phyloP scores from a whole-genome alignment of 2,329 filamentous ascomycete genomes.

The Aureobasidium vineae region DNA sequence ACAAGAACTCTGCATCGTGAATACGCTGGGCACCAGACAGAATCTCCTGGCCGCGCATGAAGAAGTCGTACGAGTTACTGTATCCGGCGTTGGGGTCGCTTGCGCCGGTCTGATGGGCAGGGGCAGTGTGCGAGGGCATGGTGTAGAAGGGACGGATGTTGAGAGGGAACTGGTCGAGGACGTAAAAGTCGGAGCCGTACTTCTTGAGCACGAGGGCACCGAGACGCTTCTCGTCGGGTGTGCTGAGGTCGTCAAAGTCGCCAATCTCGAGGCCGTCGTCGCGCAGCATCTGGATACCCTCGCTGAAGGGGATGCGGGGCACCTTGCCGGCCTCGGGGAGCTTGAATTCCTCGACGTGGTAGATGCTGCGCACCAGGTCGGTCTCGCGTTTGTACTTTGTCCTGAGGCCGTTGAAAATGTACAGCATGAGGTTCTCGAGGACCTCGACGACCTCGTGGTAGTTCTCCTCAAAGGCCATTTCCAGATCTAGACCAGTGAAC shows the following conservation, averaged over 20 bases:
- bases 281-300: constrained; percentile 73
- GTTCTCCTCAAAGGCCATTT: constrained; percentile 80
- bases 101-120: constrained; percentile 43
- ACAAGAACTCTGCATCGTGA: constrained; percentile 59
- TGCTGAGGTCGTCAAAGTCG: constrained; percentile 76
- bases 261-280: constrained; percentile 72
- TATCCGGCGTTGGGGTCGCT: constrained; percentile 53
- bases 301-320: constrained; percentile 72
- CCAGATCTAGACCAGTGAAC: constrained; percentile 85
- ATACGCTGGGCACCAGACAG: constrained; percentile 67
- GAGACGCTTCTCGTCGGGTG: constrained; percentile 82
- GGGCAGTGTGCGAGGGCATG: constrained; percentile 69
- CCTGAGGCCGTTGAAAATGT: constrained; percentile 74
- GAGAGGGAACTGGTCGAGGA: constrained; percentile 94
- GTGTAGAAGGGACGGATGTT: constrained; percentile 88
- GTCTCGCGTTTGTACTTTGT: constrained; percentile 68
- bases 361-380: constrained; percentile 67
- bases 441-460: constrained; percentile 73
- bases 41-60: constrained; percentile 69
- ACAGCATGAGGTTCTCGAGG: constrained; percentile 70
- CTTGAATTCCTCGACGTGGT: constrained; percentile 74
- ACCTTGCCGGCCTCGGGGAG: constrained; percentile 72
- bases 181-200: constrained; percentile 93
- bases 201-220: constrained; percentile 83
- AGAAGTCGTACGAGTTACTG: constrained; percentile 66